Evolutionary conservation across 257 asterid species (phyloP), one percentile per base, ranked within the genome.

Genomic region (Hygrophila difformis): DNA sequence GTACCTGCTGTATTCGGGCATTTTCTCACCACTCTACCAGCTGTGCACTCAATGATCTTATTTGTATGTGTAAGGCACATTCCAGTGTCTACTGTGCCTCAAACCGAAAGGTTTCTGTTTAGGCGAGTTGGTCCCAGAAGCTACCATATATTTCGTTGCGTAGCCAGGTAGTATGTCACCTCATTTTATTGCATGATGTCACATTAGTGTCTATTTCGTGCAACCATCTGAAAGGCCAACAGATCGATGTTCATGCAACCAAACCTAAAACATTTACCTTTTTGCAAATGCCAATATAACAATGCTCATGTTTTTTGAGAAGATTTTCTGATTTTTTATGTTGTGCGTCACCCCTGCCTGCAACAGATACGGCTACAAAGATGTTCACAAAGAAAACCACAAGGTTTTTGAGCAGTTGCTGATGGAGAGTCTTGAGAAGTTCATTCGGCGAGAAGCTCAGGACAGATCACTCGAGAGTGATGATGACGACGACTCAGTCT

Each of bases 351-450:
- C 3, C 57, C 8, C 57, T 40, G 57, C 12, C 14, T n/a, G 33
- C 38, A 45, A 72, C 82, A 91, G 99, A 65, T 91, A 89, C 38
- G 98, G 98, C 18, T 89, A 89, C 92, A 89, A 85, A 77, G 98
- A 89, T 56, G 93, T 67, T 37, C 96, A 93, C 47, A 85, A 82
- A 68, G 98, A 85, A 74, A 82, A 72, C 70, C 94, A 82, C 75
- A 83, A 77, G 68, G 74, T 70, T 14, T 85, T 89, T 44, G 98
- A 89, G 78, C 96, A 82, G 68, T 69, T 82, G 69, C 76, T 89
- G 63, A 82, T 89, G 12, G 98, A 89, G 67, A 75, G 86, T 61
- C 92, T 89, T 15, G 96, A 89, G 65, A 82, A 82, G 77, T 89
- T 89, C 74, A 85, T 85, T 18, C 84, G 92, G 3, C 69, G 87